Evolutionary conservation across 345 rosid species (phyloP).

Genomic region (Orychophragmus violaceus): DNA sequence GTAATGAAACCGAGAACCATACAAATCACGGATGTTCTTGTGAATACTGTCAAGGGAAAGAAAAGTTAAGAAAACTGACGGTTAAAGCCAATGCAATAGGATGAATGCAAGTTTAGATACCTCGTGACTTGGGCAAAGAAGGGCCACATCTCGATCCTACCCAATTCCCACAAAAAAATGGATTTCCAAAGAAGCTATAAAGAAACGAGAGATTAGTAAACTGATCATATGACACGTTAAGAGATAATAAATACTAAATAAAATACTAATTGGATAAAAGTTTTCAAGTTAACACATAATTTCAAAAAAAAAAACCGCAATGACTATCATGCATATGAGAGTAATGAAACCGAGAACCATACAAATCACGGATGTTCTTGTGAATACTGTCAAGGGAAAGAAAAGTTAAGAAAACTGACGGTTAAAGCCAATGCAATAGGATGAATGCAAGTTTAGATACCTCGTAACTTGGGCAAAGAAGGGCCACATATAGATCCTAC

Average conservation of each 20-base stretch:
- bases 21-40: slow-evolving; percentile 57
- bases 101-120: slow-evolving; percentile 23
- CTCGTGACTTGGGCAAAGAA: slow-evolving; percentile 43
- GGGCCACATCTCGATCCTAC: slow-evolving; percentile 71
- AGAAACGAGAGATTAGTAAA: not conserved
- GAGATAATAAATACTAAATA: no score
- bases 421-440: not conserved
- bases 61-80: not conserved
- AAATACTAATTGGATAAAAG: no score
- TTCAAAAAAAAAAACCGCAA: no score
- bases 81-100: not conserved
- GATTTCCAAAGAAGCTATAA: slow-evolving; percentile 70
- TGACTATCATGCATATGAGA: slow-evolving; percentile 43
- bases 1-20: slow-evolving; percentile 53
- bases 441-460: slow-evolving; percentile 23
- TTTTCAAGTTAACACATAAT: no score
- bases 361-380: slow-evolving; percentile 57
- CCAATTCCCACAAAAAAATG: slow-evolving; percentile 79
- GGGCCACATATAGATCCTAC: slow-evolving; percentile 71
- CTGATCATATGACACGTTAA: not conserved
- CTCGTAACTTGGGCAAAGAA: slow-evolving; percentile 43
- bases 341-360: slow-evolving; percentile 53
- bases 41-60: slow-evolving; percentile 38
- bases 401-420: not conserved
- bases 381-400: slow-evolving; percentile 38